Evolutionary conservation across 1,284 basidiomycete genomes (phyloP), one percentile per base, ranked within the genome.

Genomic region (Pseudomicrostroma phylloplanum): DNA sequence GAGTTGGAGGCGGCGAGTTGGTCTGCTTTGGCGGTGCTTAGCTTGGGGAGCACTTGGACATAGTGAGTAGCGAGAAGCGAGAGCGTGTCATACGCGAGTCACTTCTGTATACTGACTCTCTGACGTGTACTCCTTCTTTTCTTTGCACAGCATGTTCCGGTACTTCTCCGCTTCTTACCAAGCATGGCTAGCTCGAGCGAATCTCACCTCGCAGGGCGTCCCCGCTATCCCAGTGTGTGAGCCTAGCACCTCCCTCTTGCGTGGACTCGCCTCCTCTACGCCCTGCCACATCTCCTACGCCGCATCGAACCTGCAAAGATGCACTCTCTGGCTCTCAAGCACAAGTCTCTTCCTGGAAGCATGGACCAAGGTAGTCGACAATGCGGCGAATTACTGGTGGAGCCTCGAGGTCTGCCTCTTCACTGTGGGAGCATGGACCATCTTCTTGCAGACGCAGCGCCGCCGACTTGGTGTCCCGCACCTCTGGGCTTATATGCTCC

Each of bases 401-500:
- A 86, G 85, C 68, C 85, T 86, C 71, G 86, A 87, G 74, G 81
- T 89, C 30, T 89, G 87, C 74, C 79, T 87, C 12, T 87, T 85
- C 78, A 88, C 88, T 1, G 85, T 85, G 1, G 85, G 85, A 0
- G 78, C 84, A 39, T 87, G 87, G 83, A 86, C 86, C 0, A 80
- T 85, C 0, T 83, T 88, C 61, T 76, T 89, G 6, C 82, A 81
- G 83, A 88, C 81, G 84, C 87, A 86, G 64, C 58, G 82, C 69
- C 2, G 26, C 26, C 17, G 30, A 57, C 51, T n/a, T 25, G 23
- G 21, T 51, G 55, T 46, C 19, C 84, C 82, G 64, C 82, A 84
- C 63, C 68, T 85, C 0, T 87, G 85, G 85, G 86, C 85, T 0
- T 89, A 87, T 79, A 88, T 89, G 87, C 80, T 89, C 43, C 82